Evolutionary conservation across 2,329 filamentous ascomycete species (phyloP).

Genomic region (Sclerotinia glacialis): DNA sequence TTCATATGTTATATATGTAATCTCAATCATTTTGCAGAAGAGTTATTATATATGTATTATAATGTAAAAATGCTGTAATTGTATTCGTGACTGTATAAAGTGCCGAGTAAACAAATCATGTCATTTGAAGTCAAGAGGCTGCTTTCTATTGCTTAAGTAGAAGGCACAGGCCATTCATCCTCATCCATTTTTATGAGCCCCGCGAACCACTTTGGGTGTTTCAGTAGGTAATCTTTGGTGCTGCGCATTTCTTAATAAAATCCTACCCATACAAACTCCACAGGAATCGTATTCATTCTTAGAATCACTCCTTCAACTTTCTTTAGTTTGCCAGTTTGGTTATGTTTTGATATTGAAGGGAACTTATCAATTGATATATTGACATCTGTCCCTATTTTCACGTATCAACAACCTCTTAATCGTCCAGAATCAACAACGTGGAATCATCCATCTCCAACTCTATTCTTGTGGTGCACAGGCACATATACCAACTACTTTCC

Average conservation of each 20-base stretch:
- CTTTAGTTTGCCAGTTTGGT: constrained; percentile 13
- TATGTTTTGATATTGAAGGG: not conserved
- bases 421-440: not conserved
- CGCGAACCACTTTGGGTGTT: constrained; percentile 4
- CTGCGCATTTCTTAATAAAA: not conserved
- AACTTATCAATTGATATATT: constrained; percentile 8
- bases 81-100: not conserved
- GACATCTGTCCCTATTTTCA: constrained; percentile 6
- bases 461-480: not conserved
- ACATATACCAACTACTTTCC: constrained; percentile 13
- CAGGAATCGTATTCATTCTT: not conserved
- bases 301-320: not conserved
- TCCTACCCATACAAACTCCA: not conserved
- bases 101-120: not conserved
- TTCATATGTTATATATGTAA: not conserved
- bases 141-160: not conserved
- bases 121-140: constrained; percentile 1
- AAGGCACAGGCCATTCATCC: constrained; percentile 13
- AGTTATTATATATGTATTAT: not conserved
- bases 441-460: constrained; percentile 17
- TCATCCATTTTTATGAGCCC: constrained; percentile 4
- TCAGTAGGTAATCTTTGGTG: not conserved
- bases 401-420: not conserved
- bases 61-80: not conserved
- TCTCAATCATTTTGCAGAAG: not conserved